Conservation (phyloP, 768 basidiomycete genomes). For the Kwoniella bestiolae region DNA sequence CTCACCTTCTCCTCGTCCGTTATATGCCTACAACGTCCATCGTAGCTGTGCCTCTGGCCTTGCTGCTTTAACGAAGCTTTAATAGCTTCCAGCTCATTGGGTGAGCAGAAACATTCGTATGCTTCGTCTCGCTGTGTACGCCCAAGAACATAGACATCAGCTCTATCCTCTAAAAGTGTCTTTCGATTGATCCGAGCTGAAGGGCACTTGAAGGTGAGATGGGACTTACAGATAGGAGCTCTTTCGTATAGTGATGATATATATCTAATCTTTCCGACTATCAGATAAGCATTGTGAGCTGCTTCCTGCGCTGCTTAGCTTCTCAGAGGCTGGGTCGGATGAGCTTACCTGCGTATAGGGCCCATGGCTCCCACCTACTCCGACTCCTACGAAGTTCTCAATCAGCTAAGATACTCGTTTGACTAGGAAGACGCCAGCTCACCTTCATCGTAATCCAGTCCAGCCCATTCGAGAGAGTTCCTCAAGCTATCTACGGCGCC, state of each 20-base stretch:
- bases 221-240: slow-evolving; percentile 71
- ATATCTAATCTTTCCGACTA: slow-evolving; percentile 88
- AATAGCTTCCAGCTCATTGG: slow-evolving; percentile 69
- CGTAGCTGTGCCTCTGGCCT: slow-evolving; percentile 81
- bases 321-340: neutral
- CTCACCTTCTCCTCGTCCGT: slow-evolving; percentile 83
- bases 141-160: slow-evolving; percentile 1
- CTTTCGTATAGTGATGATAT: slow-evolving; percentile 73
- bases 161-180: too few species aligned
- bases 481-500: slow-evolving; percentile 82
- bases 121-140: slow-evolving; percentile 75
- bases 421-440: too few species aligned
- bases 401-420: too few species aligned
- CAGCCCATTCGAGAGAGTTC: slow-evolving; percentile 82
- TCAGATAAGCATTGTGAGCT: slow-evolving; percentile 10
- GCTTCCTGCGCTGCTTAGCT: too few species aligned
- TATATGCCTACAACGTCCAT: slow-evolving; percentile 82
- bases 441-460: slow-evolving; percentile 91
- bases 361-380: slow-evolving; percentile 70
- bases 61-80: slow-evolving; percentile 71
- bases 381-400: slow-evolving; percentile 67
- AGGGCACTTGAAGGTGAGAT: neutral
- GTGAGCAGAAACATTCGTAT: slow-evolving; percentile 92
- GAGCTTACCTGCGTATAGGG: slow-evolving; percentile 81
- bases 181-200: neutral